Percentiles rank a stretch among this genome's conserved stretches.
phyloP scores from a whole-genome alignment of 768 basidiomycete genomes.

The Cystofilobasidium capitatum region DNA sequence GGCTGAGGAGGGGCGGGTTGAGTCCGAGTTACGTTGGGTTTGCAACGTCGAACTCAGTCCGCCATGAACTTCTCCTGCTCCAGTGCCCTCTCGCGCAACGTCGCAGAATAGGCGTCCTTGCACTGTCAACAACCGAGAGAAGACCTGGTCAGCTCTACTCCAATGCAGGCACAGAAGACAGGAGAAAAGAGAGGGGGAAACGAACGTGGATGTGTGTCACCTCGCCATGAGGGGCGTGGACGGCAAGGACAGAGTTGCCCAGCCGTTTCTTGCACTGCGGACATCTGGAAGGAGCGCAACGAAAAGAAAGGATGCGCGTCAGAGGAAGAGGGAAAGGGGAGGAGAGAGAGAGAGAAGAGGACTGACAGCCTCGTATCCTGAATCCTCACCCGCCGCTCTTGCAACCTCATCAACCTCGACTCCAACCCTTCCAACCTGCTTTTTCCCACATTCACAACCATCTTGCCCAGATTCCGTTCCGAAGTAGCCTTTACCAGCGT shows the following conservation, averaged over 20 bases:
- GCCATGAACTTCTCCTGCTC: not conserved
- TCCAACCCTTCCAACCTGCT: slow-evolving; percentile 70
- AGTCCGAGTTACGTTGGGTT: too few species aligned
- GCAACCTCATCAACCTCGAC: slow-evolving; percentile 59
- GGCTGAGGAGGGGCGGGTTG: not conserved
- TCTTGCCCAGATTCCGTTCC: slow-evolving; percentile 54
- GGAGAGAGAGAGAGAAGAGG: not conserved
- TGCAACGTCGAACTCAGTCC: too few species aligned
- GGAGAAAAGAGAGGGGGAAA: not conserved
- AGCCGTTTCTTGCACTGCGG: slow-evolving; percentile 92
- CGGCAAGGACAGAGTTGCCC: slow-evolving; percentile 85
- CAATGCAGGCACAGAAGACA: too few species aligned
- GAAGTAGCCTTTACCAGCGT: slow-evolving; percentile 51
- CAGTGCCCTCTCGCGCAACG: slow-evolving; percentile 4
- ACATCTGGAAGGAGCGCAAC: slow-evolving; percentile 50
- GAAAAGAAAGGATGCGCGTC: not conserved
- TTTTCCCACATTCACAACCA: slow-evolving; percentile 60
- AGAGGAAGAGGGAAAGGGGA: not conserved
- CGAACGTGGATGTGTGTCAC: slow-evolving; percentile 25
- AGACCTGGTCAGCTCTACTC: not conserved
- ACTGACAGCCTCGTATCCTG: slow-evolving; percentile 86
- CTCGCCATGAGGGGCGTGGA: slow-evolving; percentile 72
- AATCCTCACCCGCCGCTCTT: slow-evolving; percentile 74
- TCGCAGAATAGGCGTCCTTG: slow-evolving; percentile 22
- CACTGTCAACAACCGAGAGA: not conserved